Conservation (phyloP, 2,329 filamentous ascomycete genomes). For the Aspergillus chevalieri region DNA sequence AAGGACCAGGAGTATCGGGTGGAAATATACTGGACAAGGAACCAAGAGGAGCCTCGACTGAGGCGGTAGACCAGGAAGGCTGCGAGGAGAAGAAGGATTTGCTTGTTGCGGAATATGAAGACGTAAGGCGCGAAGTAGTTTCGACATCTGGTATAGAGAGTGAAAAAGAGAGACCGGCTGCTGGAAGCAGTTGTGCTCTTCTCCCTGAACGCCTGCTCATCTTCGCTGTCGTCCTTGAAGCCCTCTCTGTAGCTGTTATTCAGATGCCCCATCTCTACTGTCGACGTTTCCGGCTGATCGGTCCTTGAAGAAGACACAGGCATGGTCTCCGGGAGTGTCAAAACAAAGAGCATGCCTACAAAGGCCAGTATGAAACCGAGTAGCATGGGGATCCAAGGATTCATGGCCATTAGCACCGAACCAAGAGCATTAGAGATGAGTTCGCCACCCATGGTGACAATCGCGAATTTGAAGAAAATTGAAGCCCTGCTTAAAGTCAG, state of each 20-base stretch:
- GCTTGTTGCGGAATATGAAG: slow-evolving; percentile 35
- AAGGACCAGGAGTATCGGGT: slow-evolving; percentile 47
- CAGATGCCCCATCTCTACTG: slow-evolving; percentile 27
- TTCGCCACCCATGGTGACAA: slow-evolving; percentile 35
- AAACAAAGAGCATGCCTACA: slow-evolving; percentile 25
- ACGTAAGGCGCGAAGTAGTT: slow-evolving; percentile 32
- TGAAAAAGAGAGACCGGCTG: slow-evolving; percentile 11
- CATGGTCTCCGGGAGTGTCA: slow-evolving; percentile 37
- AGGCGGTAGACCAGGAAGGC: slow-evolving; percentile 46
- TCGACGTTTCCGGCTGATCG: background rate
- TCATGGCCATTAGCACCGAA: slow-evolving; percentile 35
- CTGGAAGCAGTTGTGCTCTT: slow-evolving; percentile 6
- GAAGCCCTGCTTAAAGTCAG: slow-evolving; percentile 21
- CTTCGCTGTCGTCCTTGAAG: slow-evolving; percentile 6
- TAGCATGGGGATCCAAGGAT: slow-evolving; percentile 37
- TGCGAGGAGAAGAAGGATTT: slow-evolving; percentile 39
- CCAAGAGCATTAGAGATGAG: slow-evolving; percentile 34
- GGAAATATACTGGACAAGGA: slow-evolving; percentile 48
- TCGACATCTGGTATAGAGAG: slow-evolving; percentile 15
- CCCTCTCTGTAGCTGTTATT: slow-evolving; percentile 11
- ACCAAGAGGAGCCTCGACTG: slow-evolving; percentile 41
- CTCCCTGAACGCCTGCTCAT: slow-evolving; percentile 5
- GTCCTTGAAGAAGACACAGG: slow-evolving; percentile 10
- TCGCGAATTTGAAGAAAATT: slow-evolving; percentile 37
- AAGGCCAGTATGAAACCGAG: slow-evolving; percentile 30